Conservation (phyloP, 1,139 yeast genomes). For the Kodamaea derodonti region DNA sequence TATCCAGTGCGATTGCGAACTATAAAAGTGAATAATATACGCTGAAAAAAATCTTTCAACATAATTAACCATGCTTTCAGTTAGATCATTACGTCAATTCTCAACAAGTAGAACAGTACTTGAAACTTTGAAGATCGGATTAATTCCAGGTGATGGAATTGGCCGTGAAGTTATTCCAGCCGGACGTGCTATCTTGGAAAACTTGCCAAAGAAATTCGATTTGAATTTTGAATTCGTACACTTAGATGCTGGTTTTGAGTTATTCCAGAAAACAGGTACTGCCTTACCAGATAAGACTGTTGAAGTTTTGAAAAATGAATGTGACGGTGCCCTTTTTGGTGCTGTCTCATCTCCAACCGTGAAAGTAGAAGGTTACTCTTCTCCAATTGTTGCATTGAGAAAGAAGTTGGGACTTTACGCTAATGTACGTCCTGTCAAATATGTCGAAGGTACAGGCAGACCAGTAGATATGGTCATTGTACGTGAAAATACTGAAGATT, state of each 20-base stretch:
- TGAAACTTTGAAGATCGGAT: constrained; percentile 45
- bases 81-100: constrained; percentile 32
- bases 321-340: constrained; percentile 97
- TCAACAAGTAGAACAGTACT: constrained; percentile 29
- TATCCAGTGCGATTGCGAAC: background rate
- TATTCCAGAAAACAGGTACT: constrained; percentile 86
- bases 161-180: constrained; percentile 98
- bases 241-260: constrained; percentile 91
- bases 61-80: constrained; percentile 17
- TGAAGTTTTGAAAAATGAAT: constrained; percentile 66
- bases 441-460: constrained; percentile 77
- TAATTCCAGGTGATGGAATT: constrained; percentile 98
- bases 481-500: constrained; percentile 96
- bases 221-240: constrained; percentile 81
- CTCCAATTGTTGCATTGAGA: constrained; percentile 96
- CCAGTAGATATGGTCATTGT: constrained; percentile 97
- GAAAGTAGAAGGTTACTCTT: constrained; percentile 93
- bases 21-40: background rate
- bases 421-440: constrained; percentile 95
- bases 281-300: constrained; percentile 95
- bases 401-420: constrained; percentile 93
- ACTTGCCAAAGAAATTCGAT: constrained; percentile 70
- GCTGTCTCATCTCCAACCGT: constrained; percentile 94
- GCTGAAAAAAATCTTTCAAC: background rate
- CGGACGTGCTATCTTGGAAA: constrained; percentile 80